Evolutionary conservation across 176 grass and related monocot genomes (phyloP).

Genomic region (Musa troglodytarum): DNA sequence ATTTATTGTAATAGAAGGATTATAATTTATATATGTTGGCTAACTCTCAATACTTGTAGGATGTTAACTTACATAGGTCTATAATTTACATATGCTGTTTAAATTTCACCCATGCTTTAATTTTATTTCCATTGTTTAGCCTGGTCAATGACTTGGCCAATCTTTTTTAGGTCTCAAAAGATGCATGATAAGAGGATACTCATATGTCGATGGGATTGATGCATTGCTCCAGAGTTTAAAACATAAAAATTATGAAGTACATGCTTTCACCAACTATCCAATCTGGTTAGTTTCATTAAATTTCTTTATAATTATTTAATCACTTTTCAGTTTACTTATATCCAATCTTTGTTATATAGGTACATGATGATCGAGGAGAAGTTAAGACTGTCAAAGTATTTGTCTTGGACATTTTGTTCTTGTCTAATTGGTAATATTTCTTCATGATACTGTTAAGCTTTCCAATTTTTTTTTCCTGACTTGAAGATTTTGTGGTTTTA

Average conservation of each 20-base stretch:
- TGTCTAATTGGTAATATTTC: slow-evolving; percentile 59
- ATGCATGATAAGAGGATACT: slow-evolving; percentile 79
- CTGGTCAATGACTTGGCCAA: not conserved
- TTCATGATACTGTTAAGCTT: not conserved
- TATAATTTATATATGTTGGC: no score
- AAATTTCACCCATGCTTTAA: no score
- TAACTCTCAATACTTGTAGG: no score
- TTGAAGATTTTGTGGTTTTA: not conserved
- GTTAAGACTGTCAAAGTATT: slow-evolving; percentile 83
- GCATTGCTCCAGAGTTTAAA: slow-evolving; percentile 64
- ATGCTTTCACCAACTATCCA: slow-evolving; percentile 99
- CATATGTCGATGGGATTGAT: slow-evolving; percentile 82
- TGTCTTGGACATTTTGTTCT: slow-evolving; percentile 97
- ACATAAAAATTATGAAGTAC: slow-evolving; percentile 79
- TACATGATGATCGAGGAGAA: slow-evolving; percentile 91
- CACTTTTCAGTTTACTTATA: slow-evolving; percentile 25
- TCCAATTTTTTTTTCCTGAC: not conserved
- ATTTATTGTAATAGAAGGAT: no score
- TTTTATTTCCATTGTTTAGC: not conserved
- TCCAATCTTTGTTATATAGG: slow-evolving; percentile 56
- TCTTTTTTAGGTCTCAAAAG: slow-evolving; percentile 69
- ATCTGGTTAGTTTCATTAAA: slow-evolving; percentile 50
- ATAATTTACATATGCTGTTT: no score
- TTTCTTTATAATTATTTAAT: not conserved
- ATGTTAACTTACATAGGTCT: no score